Base-by-base conservation (phyloP, 2,329 filamentous ascomycete species). In the Exophiala sideris region DNA sequence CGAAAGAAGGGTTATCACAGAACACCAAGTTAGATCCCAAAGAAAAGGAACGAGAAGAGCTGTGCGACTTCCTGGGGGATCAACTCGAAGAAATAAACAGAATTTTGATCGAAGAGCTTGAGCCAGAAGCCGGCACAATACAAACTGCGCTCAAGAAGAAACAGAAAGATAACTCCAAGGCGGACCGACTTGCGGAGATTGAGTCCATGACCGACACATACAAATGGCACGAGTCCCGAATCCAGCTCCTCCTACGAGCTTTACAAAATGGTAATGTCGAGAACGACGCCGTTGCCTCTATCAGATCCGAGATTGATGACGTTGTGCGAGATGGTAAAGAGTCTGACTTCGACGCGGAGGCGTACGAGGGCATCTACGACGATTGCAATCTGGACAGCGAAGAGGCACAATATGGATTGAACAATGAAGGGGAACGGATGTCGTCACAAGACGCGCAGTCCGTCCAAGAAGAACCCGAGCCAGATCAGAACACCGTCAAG, bases 391-490 rank as follows among this genome's bases (percentile, higher is more conserved):
- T 99, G 40, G 86, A 95, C 58, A 91, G 95, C 64, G 94, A 97
- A 66, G 94, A 96, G 70, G 91, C 89, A 53, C 80, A 84, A 51
- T 96, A 87, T 66, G 94, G 91, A 62, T 85, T 96, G 78, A 79
- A 76, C 61, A 80, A 79, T 57, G 91, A 96, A 29, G 85, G 85
- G 70, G 94, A 97, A 73, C 85, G 86, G 66, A 85, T 88, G 57
- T 97, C 92, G n/a, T 96, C 92, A 56, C 91, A 97, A 74, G 94
- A 99, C 71, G 83, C 88, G 24, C 90, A 95, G 68, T 97, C 94
- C 48, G 79, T 95, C 76, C 89, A 91, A 65, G 92, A 96, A 58
- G 92, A 97, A 35, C 40, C 40, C 18, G 71, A 80, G 36, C 76
- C 79, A 14, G 77, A 62, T 60, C 66, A 68, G 57, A 84, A 49